These are phyloP conservation scores for Teunomyces pallodes DNA, from an alignment of 805 yeast genomes.

Conservation along the genomic window DNA sequence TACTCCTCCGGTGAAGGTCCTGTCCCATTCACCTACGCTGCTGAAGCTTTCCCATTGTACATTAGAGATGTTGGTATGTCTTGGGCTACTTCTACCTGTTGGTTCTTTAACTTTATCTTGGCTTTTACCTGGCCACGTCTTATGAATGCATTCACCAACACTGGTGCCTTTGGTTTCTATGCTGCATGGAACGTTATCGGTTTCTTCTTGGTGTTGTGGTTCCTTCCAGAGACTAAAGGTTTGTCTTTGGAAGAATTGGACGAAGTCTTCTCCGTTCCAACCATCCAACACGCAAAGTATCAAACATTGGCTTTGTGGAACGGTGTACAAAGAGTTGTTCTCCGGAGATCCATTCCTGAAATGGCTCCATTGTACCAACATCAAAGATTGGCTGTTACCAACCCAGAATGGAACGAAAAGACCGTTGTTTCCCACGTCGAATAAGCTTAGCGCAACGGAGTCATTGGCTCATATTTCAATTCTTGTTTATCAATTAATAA, in stretches of 20 bases:
- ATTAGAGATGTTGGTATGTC: slow-evolving; percentile 81
- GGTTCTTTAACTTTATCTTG: slow-evolving; percentile 69
- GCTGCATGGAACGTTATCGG: slow-evolving; percentile 81
- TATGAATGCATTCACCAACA: slow-evolving; percentile 62
- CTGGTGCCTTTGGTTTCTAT: slow-evolving; percentile 87
- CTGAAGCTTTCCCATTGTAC: slow-evolving; percentile 79
- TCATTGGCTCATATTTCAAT: slow-evolving; percentile 1
- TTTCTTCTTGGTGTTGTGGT: slow-evolving; percentile 66
- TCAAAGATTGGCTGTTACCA: slow-evolving; percentile 59
- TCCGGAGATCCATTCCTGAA: slow-evolving; percentile 44
- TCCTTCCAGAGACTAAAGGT: slow-evolving; percentile 70
- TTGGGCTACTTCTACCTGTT: slow-evolving; percentile 69
- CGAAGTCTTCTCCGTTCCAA: slow-evolving; percentile 69
- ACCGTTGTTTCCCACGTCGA: slow-evolving; percentile 54
- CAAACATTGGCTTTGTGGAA: slow-evolving; percentile 34
- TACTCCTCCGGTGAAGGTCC: slow-evolving; percentile 89
- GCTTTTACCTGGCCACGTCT: slow-evolving; percentile 81
- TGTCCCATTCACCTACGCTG: slow-evolving; percentile 84
- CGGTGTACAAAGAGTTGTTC: slow-evolving; percentile 44
- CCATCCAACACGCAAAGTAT: slow-evolving; percentile 50
- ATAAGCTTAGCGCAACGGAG: slow-evolving; percentile 3
- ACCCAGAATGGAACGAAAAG: slow-evolving; percentile 62
- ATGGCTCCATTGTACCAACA: slow-evolving; percentile 56
- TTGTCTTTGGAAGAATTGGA: slow-evolving; percentile 76
- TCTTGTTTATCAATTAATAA: slow-evolving; percentile 3